Evolutionary conservation across 768 basidiomycete species (phyloP).

Genomic region (Xerocomellus amylosporus): DNA sequence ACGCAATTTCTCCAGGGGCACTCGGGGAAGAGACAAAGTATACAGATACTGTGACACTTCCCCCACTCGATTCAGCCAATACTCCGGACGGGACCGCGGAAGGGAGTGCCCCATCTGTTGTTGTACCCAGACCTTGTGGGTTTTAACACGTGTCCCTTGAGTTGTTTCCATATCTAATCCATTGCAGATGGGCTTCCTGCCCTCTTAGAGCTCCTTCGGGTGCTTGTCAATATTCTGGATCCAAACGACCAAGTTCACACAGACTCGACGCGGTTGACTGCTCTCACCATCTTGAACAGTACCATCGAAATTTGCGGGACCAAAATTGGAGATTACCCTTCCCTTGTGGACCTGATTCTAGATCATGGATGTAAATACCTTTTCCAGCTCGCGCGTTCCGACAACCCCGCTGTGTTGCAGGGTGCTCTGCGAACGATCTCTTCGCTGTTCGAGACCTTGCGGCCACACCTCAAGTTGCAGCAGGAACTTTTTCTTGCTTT

Average conservation of each 20-base stretch:
- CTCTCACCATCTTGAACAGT: slow-evolving; percentile 81
- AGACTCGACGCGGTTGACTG: slow-evolving; percentile 89
- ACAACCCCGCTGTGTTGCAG: slow-evolving; percentile 76
- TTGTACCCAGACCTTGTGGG: slow-evolving; percentile 25
- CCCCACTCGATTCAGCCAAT: neutral
- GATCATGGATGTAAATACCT: slow-evolving; percentile 95
- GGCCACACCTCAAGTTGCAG: slow-evolving; percentile 84
- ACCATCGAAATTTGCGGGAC: slow-evolving; percentile 84
- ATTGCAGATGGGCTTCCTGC: slow-evolving; percentile 82
- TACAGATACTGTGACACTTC: neutral
- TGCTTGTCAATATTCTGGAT: slow-evolving; percentile 92
- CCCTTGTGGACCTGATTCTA: slow-evolving; percentile 69
- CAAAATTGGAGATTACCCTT: slow-evolving; percentile 73
- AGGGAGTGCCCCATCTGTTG: slow-evolving; percentile 34
- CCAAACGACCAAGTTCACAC: slow-evolving; percentile 94
- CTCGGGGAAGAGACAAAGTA: slow-evolving; percentile 11
- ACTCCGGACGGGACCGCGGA: slow-evolving; percentile 8
- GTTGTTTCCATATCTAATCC: neutral
- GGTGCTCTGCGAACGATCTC: slow-evolving; percentile 80
- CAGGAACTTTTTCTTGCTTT: slow-evolving; percentile 95
- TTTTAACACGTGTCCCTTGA: neutral
- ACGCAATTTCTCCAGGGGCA: slow-evolving; percentile 8
- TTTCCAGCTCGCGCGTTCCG: slow-evolving; percentile 93
- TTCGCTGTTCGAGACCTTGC: slow-evolving; percentile 86
- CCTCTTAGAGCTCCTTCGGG: slow-evolving; percentile 87